Evolutionary conservation across 1,139 yeast species (phyloP), one percentile per base, ranked within the genome.

Genomic region (Pichia sp.): DNA sequence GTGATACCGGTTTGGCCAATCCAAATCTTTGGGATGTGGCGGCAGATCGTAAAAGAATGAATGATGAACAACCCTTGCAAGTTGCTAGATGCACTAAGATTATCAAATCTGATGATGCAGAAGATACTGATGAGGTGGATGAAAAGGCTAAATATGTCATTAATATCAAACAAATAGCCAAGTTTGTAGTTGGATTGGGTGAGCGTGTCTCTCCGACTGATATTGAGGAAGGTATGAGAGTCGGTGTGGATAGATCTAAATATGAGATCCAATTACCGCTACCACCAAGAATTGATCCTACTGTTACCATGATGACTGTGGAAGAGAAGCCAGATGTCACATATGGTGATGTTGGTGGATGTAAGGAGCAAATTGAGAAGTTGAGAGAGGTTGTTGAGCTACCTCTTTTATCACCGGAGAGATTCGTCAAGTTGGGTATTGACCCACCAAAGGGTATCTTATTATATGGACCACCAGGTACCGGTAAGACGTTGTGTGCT

Each of bases 301-400:
- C 88, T 14, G 98, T 91, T 37, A 91, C 98, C n/a, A 91, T 91
- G 98, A 91, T 91, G 98, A 88, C 97, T 1, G 98, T 91, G 35
- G 98, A 91, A 61, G 98, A 91, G 60, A 91, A 91, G 62, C 98
- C 98, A 14, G 93, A 82, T 62, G 91, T 82, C 25, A 82, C 93
- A 11, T 82, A 82, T 56, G 74, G 83, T 46, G 98, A 91, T 60
- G 91, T 91, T 42, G 98, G 98, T 52, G 98, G 98, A 21, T 86
- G 96, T 61, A 91, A 91, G 65, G 97, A 91, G 44, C 98, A 91
- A 62, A 88, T 91, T 56, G 98, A 91, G 59, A 91, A 91, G 64
- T 72, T 91, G 50, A 74, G 98, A 58, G 98, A 91, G 62, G 98
- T 91, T 50, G 98, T 91, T 25, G 98, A 91, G 62, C 69, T 91